These are phyloP conservation scores for Noccaea bulbosa DNA, from an alignment of 345 rosid genomes.

Conservation along the genomic window DNA sequence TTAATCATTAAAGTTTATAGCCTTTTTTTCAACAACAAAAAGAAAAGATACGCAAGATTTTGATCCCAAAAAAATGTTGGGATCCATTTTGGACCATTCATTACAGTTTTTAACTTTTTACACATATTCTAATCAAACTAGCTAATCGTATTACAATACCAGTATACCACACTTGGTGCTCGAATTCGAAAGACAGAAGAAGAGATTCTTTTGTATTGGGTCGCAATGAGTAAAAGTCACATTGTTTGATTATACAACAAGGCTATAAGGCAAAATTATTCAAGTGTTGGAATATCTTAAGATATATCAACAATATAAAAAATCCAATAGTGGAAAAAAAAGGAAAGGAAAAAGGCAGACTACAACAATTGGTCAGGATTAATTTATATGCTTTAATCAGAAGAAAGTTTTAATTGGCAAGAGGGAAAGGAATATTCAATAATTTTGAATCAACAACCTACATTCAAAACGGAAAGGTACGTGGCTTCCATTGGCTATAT, in stretches of 20 bases:
- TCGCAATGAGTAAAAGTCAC: constrained; percentile 37
- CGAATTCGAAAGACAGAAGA: constrained; percentile 15
- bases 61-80: background rate
- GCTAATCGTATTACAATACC: constrained; percentile 38
- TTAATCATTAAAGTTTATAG: constrained; percentile 37
- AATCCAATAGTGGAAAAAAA: constrained; percentile 27
- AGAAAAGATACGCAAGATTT: constrained; percentile 29
- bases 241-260: constrained; percentile 29
- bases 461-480: constrained; percentile 16
- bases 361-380: constrained; percentile 27
- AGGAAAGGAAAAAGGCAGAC: constrained; percentile 7
- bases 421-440: constrained; percentile 26
- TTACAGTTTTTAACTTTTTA: background rate
- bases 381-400: constrained; percentile 14
- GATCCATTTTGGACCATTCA: constrained; percentile 30
- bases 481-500: constrained; percentile 18
- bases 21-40: constrained; percentile 32
- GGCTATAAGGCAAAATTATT: constrained; percentile 6
- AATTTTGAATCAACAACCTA: constrained; percentile 16
- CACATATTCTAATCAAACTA: background rate
- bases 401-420: constrained; percentile 5
- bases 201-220: constrained; percentile 40
- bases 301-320: constrained; percentile 14
- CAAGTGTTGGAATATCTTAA: constrained; percentile 31
- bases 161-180: constrained; percentile 34